Evolutionary conservation across 1,284 basidiomycete genomes (phyloP).

Genomic region (Cryptococcus sp.): DNA sequence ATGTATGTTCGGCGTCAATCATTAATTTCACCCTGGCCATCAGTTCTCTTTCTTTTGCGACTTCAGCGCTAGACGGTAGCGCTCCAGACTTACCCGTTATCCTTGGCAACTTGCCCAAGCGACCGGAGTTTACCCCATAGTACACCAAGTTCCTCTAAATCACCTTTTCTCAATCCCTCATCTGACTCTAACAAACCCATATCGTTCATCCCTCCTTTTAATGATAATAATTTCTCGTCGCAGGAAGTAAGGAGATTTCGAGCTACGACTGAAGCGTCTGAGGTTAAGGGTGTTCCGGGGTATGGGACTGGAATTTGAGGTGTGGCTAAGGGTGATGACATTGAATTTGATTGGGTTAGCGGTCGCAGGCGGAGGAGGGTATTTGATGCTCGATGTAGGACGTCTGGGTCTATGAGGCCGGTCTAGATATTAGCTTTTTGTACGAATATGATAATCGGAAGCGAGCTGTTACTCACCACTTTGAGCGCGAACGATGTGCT

Average conservation of each 20-base stretch:
- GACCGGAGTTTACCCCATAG: slow-evolving; percentile 57
- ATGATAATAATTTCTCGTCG: slow-evolving; percentile 14
- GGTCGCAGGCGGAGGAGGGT: slow-evolving; percentile 10
- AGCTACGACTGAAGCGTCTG: slow-evolving; percentile 34
- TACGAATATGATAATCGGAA: background rate
- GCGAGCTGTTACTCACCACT: slow-evolving; percentile 51
- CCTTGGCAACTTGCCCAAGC: slow-evolving; percentile 59
- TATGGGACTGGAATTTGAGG: slow-evolving; percentile 53
- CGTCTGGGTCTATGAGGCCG: slow-evolving; percentile 24
- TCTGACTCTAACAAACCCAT: slow-evolving; percentile 12
- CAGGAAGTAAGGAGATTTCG: slow-evolving; percentile 7
- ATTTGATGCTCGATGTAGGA: slow-evolving; percentile 26
- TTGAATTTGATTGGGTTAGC: slow-evolving; percentile 15
- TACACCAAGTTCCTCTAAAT: slow-evolving; percentile 57
- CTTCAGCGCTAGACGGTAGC: background rate
- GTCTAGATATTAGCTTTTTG: slow-evolving; percentile 10
- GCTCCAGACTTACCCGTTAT: slow-evolving; percentile 31
- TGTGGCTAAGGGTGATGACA: slow-evolving; percentile 15
- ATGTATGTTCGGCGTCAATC: slow-evolving; percentile 70
- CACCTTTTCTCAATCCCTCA: slow-evolving; percentile 30
- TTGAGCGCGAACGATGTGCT: slow-evolving; percentile 76
- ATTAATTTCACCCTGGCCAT: slow-evolving; percentile 50
- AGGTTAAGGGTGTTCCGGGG: slow-evolving; percentile 56
- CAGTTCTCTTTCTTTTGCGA: no score
- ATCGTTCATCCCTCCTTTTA: slow-evolving; percentile 26